Percentiles rank a stretch among this genome's conserved stretches.
These are phyloP conservation scores for Favolaschia claudopus DNA, from an alignment of 768 basidiomycete species.

Conservation along the genomic window DNA sequence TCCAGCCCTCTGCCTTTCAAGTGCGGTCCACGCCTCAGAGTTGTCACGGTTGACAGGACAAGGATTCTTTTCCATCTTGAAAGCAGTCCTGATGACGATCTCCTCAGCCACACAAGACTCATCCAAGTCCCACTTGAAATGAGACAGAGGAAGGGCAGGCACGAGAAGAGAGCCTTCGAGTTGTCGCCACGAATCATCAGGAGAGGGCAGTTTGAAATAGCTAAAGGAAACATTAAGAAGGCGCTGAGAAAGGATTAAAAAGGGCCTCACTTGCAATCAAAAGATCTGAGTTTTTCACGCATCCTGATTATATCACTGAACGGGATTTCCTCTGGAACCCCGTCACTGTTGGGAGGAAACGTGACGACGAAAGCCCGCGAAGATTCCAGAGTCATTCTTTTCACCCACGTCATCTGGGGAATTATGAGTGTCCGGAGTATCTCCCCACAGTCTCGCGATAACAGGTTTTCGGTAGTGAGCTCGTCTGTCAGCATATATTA, in stretches of 20 bases:
- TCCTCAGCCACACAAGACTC: neutral
- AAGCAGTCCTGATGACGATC: neutral
- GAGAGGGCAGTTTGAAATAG: neutral
- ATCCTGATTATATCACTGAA: neutral
- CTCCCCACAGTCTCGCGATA: neutral
- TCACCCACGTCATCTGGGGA: neutral
- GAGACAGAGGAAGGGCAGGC: neutral
- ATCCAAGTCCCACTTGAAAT: neutral
- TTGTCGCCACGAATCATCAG: neutral
- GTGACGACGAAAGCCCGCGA: neutral
- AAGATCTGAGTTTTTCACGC: neutral
- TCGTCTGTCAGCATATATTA: neutral
- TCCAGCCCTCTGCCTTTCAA: neutral
- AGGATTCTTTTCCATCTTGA: neutral
- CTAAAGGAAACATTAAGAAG: too few relatives aligned
- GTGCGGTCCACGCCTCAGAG: neutral
- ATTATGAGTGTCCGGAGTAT: neutral
- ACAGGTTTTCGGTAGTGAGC: neutral
- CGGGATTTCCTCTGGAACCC: neutral
- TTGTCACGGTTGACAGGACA: constrained; percentile 3
- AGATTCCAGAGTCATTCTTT: neutral
- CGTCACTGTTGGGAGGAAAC: neutral
- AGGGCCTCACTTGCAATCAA: neutral
- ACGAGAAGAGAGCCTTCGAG: neutral
- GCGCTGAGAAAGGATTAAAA: neutral